Conservation (phyloP, 352 stramenopile genomes). For the Globisporangium solare region DNA sequence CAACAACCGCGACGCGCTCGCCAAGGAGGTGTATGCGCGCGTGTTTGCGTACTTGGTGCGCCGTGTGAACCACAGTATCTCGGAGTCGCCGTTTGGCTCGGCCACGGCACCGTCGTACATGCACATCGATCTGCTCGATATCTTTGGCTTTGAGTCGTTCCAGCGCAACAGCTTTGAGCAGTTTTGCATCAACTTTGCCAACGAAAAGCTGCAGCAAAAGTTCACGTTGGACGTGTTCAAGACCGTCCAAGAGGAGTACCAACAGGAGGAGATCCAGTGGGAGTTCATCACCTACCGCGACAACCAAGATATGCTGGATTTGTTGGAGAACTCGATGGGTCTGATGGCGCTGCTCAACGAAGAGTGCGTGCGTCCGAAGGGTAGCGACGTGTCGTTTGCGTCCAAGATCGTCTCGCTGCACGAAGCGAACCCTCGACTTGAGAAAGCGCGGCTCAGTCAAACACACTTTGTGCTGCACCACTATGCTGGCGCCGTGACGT, state of each 20-base stretch:
- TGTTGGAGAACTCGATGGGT: constrained; percentile 88
- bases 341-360: constrained; percentile 89
- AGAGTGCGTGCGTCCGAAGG: constrained; percentile 87
- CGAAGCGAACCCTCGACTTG: constrained; percentile 71
- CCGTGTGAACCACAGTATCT: constrained; percentile 81
- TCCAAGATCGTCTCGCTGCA: constrained; percentile 86
- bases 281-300: constrained; percentile 84
- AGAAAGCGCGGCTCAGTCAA: constrained; percentile 67
- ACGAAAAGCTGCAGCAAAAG: constrained; percentile 93
- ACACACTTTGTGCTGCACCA: constrained; percentile 82
- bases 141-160: constrained; percentile 97
- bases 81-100: constrained; percentile 28
- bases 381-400: constrained; percentile 80
- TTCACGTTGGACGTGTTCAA: constrained; percentile 87
- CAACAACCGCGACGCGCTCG: constrained; percentile 92
- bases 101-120: constrained; percentile 36
- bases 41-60: constrained; percentile 95
- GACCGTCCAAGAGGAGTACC: constrained; percentile 83
- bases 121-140: constrained; percentile 95
- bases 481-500: constrained; percentile 79
- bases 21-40: constrained; percentile 93
- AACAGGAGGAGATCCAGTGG: constrained; percentile 66
- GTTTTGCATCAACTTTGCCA: constrained; percentile 95
- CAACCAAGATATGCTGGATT: constrained; percentile 89
- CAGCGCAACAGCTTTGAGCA: constrained; percentile 93